Conservation (phyloP, 2,329 filamentous ascomycete species). For the Sclerotinia glacialis region DNA sequence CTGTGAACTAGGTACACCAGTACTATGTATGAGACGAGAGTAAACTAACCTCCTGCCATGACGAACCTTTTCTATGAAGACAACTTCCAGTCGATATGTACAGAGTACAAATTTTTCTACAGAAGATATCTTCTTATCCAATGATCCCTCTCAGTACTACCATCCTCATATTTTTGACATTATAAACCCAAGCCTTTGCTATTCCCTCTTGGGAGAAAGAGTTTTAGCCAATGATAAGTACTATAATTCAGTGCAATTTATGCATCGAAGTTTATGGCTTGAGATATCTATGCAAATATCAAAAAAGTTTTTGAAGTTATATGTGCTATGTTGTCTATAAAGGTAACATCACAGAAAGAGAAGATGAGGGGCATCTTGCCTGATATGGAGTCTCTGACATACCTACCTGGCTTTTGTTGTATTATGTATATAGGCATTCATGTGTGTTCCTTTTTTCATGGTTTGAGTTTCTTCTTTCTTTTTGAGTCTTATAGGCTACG, state of each 20-base stretch:
- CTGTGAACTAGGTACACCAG: too few species aligned
- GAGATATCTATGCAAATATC: not conserved
- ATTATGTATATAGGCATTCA: not conserved
- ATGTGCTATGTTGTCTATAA: not conserved
- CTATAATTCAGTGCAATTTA: not conserved
- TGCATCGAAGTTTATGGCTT: not conserved
- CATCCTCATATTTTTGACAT: not conserved
- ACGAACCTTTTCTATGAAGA: too few species aligned
- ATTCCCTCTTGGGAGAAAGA: not conserved
- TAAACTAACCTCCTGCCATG: too few species aligned
- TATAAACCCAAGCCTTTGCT: not conserved
- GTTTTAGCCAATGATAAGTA: not conserved
- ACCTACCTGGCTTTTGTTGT: not conserved
- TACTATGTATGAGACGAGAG: too few species aligned
- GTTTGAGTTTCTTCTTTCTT: not conserved
- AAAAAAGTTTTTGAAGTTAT: not conserved
- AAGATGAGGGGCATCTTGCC: not conserved
- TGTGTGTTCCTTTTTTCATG: not conserved
- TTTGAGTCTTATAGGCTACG: slow-evolving; percentile 20
- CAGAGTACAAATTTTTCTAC: too few species aligned
- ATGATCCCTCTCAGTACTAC: not conserved
- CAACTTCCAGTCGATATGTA: too few species aligned
- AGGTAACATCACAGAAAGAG: not conserved
- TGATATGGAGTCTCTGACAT: not conserved
- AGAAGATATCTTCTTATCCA: not conserved